A percentile compares a stretch with the other conserved stretches of the same genome.
Conservation (phyloP, 257 asterid species). For the Solanum piurae region DNA sequence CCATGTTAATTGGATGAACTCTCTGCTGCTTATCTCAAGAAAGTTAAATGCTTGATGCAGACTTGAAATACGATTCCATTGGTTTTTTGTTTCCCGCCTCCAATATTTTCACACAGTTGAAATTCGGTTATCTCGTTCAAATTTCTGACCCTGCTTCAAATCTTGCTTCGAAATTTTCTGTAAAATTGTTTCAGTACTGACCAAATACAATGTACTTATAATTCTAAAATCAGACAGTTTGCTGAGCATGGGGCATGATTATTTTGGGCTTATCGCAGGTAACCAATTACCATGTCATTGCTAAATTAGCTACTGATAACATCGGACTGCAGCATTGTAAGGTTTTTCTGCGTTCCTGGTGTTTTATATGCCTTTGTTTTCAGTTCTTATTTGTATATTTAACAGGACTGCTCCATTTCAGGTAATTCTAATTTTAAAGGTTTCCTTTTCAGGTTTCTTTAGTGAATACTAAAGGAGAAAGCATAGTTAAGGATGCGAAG, state of each 20-base stretch:
- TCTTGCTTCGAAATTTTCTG: background rate
- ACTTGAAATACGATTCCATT: background rate
- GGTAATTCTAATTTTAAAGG: background rate
- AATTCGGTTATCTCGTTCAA: background rate
- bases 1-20: background rate
- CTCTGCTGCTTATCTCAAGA: background rate
- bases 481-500: slow-evolving; percentile 36
- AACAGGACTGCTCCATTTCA: background rate
- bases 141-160: background rate
- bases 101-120: background rate
- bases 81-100: background rate
- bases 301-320: slow-evolving; percentile 61
- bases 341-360: slow-evolving; percentile 36
- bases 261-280: slow-evolving; percentile 34
- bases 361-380: background rate
- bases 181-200: background rate
- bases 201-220: background rate
- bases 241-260: background rate
- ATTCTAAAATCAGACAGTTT: background rate
- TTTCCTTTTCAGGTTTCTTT: slow-evolving; percentile 34
- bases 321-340: slow-evolving; percentile 80
- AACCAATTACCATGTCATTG: slow-evolving; percentile 78
- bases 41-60: background rate
- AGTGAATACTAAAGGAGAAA: slow-evolving; percentile 45
- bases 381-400: background rate